phyloP scores from a whole-genome alignment of 352 stramenopile genomes.

The Elongisporangium undulatum region DNA sequence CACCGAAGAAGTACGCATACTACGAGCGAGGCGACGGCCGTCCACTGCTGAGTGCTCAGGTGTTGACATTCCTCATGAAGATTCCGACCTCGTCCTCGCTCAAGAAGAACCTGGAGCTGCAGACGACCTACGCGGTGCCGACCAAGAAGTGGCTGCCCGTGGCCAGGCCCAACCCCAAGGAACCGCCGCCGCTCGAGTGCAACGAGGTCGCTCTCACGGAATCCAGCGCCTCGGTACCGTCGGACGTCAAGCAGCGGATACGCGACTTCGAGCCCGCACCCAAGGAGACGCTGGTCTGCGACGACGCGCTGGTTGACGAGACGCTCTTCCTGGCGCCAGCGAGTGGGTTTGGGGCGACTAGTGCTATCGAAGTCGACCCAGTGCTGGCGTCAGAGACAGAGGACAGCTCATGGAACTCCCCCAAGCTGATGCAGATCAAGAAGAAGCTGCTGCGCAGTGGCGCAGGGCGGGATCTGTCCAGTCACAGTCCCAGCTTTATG shows the following conservation, averaged over 20 bases:
- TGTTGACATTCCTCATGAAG: slow-evolving; percentile 66
- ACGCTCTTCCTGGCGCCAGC: not conserved
- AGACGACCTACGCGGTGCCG: slow-evolving; percentile 54
- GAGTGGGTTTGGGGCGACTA: not conserved
- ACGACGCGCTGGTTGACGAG: slow-evolving; percentile 17
- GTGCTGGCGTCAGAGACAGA: not conserved
- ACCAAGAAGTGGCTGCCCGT: slow-evolving; percentile 57
- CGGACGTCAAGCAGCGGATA: slow-evolving; percentile 48
- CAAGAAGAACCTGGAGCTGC: slow-evolving; percentile 69
- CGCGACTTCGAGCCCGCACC: slow-evolving; percentile 26
- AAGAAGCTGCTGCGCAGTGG: not conserved
- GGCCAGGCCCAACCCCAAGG: slow-evolving; percentile 29
- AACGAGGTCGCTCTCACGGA: slow-evolving; percentile 55
- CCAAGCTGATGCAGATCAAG: not conserved
- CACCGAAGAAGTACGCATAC: slow-evolving; percentile 13
- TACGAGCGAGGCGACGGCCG: slow-evolving; percentile 37
- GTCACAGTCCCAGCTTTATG: not conserved
- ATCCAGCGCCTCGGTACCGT: slow-evolving; percentile 39
- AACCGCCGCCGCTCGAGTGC: slow-evolving; percentile 52
- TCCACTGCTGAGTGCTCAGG: slow-evolving; percentile 23
- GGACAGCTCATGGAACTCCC: not conserved
- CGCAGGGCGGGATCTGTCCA: not conserved
- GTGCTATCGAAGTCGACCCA: not conserved
- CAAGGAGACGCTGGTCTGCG: slow-evolving; percentile 47
- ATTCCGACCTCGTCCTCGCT: slow-evolving; percentile 29